Evolutionary conservation across 1,284 basidiomycete genomes (phyloP).

Genomic region (Sporisorium graminicola): DNA sequence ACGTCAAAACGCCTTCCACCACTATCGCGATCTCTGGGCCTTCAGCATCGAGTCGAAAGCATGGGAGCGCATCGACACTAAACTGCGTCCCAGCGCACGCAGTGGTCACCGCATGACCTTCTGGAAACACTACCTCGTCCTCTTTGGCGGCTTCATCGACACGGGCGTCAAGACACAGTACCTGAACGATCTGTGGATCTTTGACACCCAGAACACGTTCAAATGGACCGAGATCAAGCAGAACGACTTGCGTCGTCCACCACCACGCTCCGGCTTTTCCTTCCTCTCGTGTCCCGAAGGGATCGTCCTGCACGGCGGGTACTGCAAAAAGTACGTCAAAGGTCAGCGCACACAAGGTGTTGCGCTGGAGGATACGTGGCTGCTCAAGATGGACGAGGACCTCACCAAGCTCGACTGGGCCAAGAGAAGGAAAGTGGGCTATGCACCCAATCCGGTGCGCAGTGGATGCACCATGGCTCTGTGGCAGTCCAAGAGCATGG

Average conservation of each 20-base stretch:
- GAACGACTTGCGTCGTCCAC: conserved; percentile 61
- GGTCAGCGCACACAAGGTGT: conserved; percentile 86
- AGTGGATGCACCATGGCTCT: conserved; percentile 87
- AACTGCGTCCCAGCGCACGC: conserved; percentile 82
- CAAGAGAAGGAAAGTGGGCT: conserved; percentile 82
- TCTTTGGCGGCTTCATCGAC: conserved; percentile 90
- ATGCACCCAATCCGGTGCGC: conserved; percentile 69
- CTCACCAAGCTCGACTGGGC: conserved; percentile 79
- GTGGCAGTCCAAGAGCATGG: conserved; percentile 77
- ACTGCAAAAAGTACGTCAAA: conserved; percentile 90
- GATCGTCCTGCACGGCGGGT: conserved; percentile 87
- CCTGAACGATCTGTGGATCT: conserved; percentile 87
- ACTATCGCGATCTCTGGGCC: conserved; percentile 79
- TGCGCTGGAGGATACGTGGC: conserved; percentile 91
- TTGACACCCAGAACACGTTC: conserved; percentile 84
- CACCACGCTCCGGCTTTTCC: conserved; percentile 78
- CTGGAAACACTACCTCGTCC: conserved; percentile 85
- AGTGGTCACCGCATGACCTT: conserved; percentile 87
- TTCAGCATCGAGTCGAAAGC: conserved; percentile 71
- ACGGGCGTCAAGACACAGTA: conserved; percentile 83
- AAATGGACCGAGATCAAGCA: conserved; percentile 84
- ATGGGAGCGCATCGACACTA: conserved; percentile 92
- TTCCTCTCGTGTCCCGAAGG: conserved; percentile 85
- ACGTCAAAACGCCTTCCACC: conserved; percentile 88
- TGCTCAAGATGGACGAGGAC: conserved; percentile 75